Evolutionary conservation across 805 yeast genomes (phyloP).

Genomic region (Saturnispora diversa): DNA sequence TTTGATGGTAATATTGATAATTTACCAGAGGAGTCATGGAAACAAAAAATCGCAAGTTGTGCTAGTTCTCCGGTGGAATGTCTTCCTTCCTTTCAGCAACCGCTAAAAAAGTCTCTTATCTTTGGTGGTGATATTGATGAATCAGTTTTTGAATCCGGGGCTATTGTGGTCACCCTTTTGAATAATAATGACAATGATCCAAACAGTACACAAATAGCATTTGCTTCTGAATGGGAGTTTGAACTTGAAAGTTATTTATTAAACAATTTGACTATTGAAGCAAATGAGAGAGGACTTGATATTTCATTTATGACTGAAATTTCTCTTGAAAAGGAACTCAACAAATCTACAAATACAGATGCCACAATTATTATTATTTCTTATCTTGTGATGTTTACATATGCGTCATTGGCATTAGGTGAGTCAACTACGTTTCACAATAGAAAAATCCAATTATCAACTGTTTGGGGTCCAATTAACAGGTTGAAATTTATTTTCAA

Average conservation of each 20-base stretch:
- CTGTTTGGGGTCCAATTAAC: constrained; percentile 9
- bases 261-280: constrained; percentile 35
- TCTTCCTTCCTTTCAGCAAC: constrained; percentile 85
- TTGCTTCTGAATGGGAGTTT: constrained; percentile 61
- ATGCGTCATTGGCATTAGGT: constrained; percentile 76
- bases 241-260: constrained; percentile 49
- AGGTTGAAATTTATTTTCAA: constrained; percentile 11
- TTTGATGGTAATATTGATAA: constrained; percentile 54
- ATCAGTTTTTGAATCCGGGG: constrained; percentile 48
- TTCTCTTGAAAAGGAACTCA: constrained; percentile 78
- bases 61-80: constrained; percentile 81
- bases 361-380: constrained; percentile 61
- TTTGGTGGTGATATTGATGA: constrained; percentile 50
- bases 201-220: constrained; percentile 31
- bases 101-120: constrained; percentile 61
- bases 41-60: constrained; percentile 46
- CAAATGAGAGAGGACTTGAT: constrained; percentile 44
- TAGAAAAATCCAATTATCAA: neutral
- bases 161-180: constrained; percentile 70
- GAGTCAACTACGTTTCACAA: constrained; percentile 26
- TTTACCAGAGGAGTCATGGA: constrained; percentile 49
- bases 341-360: constrained; percentile 75
- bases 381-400: constrained; percentile 77
- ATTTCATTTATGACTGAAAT: constrained; percentile 74
- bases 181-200: constrained; percentile 47